These are phyloP conservation scores for Prillingera fragicola DNA, from an alignment of 1,284 basidiomycete genomes.

Conservation along the genomic window DNA sequence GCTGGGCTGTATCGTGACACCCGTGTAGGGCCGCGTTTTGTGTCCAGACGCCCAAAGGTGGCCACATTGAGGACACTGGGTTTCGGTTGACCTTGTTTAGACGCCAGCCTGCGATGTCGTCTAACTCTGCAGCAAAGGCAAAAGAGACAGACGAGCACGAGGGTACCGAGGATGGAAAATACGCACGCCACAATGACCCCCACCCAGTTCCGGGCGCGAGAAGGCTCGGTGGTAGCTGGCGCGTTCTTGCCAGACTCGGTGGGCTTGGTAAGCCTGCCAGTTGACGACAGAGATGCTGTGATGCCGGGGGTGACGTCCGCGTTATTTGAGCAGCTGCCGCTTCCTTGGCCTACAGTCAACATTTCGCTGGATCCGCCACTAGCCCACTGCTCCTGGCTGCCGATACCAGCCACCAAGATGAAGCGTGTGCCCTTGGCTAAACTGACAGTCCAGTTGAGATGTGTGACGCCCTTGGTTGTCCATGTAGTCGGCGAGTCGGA, in stretches of 20 bases:
- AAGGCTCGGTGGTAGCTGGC: too few relatives aligned
- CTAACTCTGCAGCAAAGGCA: slow-evolving; percentile 41
- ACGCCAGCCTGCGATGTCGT: slow-evolving; percentile 13
- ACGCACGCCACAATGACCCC: slow-evolving; percentile 54
- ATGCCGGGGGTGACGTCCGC: slow-evolving; percentile 23
- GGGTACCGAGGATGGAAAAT: slow-evolving; percentile 50
- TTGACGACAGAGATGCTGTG: slow-evolving; percentile 18
- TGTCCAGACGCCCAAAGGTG: slow-evolving; percentile 6
- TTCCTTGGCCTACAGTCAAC: slow-evolving; percentile 45
- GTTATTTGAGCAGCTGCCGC: slow-evolving; percentile 23
- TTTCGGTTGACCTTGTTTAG: slow-evolving; percentile 4
- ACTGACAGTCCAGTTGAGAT: slow-evolving; percentile 40
- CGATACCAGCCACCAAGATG: slow-evolving; percentile 44
- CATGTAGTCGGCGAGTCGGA: slow-evolving; percentile 38
- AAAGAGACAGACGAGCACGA: slow-evolving; percentile 46
- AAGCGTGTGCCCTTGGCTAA: slow-evolving; percentile 46
- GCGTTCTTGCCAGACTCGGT: too few relatives aligned
- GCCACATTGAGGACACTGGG: slow-evolving; percentile 10
- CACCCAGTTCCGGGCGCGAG: not conserved
- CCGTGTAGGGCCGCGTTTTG: not conserved
- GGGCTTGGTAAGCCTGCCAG: not conserved
- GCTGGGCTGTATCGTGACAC: not conserved
- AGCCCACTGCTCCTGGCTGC: slow-evolving; percentile 41
- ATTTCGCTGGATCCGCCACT: slow-evolving; percentile 38
- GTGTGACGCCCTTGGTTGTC: slow-evolving; percentile 34